Evolutionary conservation across 2,329 filamentous ascomycete species (phyloP), one percentile per base, ranked within the genome.

Genomic region (Diaporthe capsici): DNA sequence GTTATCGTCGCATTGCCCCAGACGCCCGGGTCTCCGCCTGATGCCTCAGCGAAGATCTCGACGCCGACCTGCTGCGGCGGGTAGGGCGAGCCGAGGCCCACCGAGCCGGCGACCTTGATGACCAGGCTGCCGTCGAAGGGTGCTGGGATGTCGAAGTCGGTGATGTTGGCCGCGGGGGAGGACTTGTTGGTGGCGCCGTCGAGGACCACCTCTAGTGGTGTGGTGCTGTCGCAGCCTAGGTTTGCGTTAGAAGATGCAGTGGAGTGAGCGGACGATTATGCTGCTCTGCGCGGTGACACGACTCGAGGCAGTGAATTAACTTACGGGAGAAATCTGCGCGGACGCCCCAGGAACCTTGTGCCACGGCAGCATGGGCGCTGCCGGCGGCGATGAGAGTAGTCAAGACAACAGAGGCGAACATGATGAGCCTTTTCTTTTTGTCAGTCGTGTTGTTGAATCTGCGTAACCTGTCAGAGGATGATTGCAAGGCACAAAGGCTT

Each of bases 141-240:
- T 3, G 34, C 25, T 2, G 61, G 51, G 28, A 74, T 47, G 8
- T 60, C 22, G 63, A 74, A 74, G 51, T 70, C 63, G 51, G 57
- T 55, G 39, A 70, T 70, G 34, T 57, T 47, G 31, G 61, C 53
- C 22, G 72, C 39, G n/a, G 47, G 72, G 28, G 39, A 67, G 22
- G 53, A 57, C 51, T 55, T 10, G 65, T 4, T 51, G 28, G 42
- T 61, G 6, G 22, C 51, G 13, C 51, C 63, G 8, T 70, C 51
- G 31, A 74, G 61, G 42, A 74, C 61, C 8, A 28, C 61, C 39
- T 74, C 72, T 34, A 42, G 31, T 5, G 63, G 44, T 1, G 5
- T 31, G 28, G 51, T 47, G 61, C 55, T 60, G 51, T 65, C 61
- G 53, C 72, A 74, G 39, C 63, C 72, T 74, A n/a, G 9, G 5